Evolutionary conservation across 805 yeast species (phyloP), one percentile per base, ranked within the genome.

Genomic region (Ogataea salicorniae): DNA sequence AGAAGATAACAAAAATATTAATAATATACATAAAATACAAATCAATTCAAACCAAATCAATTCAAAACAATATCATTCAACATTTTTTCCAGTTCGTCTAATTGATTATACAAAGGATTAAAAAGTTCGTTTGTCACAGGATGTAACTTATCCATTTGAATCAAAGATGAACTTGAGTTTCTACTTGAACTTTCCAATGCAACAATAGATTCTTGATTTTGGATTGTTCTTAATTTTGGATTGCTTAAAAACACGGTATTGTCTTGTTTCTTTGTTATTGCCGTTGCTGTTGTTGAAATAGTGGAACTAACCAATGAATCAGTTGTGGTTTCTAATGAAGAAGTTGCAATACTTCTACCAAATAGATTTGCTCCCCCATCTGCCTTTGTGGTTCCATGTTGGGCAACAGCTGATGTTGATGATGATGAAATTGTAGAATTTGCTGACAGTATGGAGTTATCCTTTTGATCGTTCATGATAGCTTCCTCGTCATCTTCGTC

Each of bases 71-170:
- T 52, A 26, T 59, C 60, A 37, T 51, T 52, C 37, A 63, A 43
- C 64, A 63, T 53, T 41, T 55, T 45, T 46, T 63, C 68, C 15
- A 63, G 49, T 29, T 53, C 49, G 29, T 59, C 60, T n/a, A 76
- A 66, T 53, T 75, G 76, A 22, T 72, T 72, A 43, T 83, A 68
- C 7, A 84, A 70, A 2, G 87, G 86, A 55, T 75, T 68, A 62
- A 81, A 83, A 61, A 81, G 69, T 20, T 73, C 74, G 41, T 73
- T 75, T 7, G 82, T 77, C 5, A 68, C 63, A 4, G 79, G 77
- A 54, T 75, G 79, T 29, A 69, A 41, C 15, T 47, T 46, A 3
- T 39, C 48, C 9, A 46, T 16, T 17, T 33, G 33, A 6, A 39
- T 38, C 22, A 40, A 45, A 29, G 35, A 43, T 20, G 47, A 37